These are phyloP conservation scores for Dryadomyces quercus-mongolicae DNA, from an alignment of 2,329 filamentous ascomycete species.

Conservation along the genomic window DNA sequence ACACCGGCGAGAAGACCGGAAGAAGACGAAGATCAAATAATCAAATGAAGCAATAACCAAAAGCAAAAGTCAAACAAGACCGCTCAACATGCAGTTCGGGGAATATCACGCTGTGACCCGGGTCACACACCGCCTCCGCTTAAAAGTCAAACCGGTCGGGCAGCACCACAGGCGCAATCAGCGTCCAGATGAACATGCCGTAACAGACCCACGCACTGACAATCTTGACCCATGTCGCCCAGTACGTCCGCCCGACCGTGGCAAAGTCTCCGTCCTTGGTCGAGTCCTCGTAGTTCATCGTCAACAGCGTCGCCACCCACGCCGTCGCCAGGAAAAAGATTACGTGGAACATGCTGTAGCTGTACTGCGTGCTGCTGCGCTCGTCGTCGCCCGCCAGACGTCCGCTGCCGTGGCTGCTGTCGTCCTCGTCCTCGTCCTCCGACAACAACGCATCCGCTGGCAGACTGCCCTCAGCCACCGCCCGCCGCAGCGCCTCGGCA, in stretches of 20 bases:
- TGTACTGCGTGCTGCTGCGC: conserved; percentile 82
- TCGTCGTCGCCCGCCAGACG: conserved; percentile 73
- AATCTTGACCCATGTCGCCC: conserved; percentile 99
- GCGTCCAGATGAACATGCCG: conserved; percentile 82
- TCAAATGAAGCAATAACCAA: too few species aligned
- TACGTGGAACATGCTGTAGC: conserved; percentile 88
- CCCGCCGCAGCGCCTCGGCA: conserved; percentile 77
- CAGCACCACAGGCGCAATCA: conserved; percentile 74
- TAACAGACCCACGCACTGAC: conserved; percentile 96
- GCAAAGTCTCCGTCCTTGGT: conserved; percentile 66
- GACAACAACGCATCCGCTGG: conserved; percentile 82
- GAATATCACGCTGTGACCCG: neutral
- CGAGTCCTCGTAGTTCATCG: conserved; percentile 57
- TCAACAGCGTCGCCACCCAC: conserved; percentile 86
- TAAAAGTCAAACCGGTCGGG: conserved; percentile 68
- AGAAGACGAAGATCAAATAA: too few species aligned
- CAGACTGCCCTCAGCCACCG: conserved; percentile 83
- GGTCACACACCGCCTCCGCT: neutral
- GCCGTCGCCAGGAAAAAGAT: conserved; percentile 95
- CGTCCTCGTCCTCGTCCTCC: conserved; percentile 52
- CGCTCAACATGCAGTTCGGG: neutral
- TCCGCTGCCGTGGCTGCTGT: conserved; percentile 51
- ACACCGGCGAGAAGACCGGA: neutral
- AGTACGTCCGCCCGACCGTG: conserved; percentile 87
- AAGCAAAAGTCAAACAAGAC: neutral